Percentiles rank a stretch among this genome's conserved stretches.
Evolutionary conservation across 176 grass and related monocot species (phyloP).

Genomic region (Dactylis glomerata): DNA sequence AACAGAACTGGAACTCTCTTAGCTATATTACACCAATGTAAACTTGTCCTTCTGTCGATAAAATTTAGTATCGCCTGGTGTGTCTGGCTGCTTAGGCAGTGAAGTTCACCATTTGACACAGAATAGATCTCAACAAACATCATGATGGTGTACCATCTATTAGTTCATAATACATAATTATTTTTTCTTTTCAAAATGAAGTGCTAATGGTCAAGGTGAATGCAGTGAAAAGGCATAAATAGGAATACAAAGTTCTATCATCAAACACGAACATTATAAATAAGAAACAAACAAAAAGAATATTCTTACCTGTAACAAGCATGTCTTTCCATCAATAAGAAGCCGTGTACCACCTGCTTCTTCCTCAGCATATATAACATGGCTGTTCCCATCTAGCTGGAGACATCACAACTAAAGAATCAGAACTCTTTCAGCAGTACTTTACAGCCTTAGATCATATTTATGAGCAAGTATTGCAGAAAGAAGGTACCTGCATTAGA

Average conservation of each 20-base stretch:
- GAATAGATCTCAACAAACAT: not conserved
- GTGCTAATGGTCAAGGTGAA: not conserved
- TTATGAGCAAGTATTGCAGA: constrained; percentile 12
- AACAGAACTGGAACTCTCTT: not conserved
- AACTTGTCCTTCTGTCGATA: not conserved
- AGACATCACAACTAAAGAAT: constrained; percentile 25
- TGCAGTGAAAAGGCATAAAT: not conserved
- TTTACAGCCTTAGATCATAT: constrained; percentile 6
- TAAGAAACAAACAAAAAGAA: not conserved
- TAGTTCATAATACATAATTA: not conserved
- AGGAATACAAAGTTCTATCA: not conserved
- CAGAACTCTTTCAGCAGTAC: constrained; percentile 10
- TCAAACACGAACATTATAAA: not conserved
- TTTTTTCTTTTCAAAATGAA: constrained; percentile 8
- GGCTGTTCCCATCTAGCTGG: constrained; percentile 93
- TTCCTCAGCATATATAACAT: constrained; percentile 98
- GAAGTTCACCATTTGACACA: not conserved
- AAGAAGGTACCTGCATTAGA: constrained; percentile 78
- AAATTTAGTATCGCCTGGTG: not conserved
- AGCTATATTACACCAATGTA: not conserved
- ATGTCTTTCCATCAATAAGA: constrained; percentile 95
- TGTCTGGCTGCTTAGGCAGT: not conserved
- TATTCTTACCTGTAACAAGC: constrained; percentile 72
- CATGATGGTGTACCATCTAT: not conserved
- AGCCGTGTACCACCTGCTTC: constrained; percentile 90